A percentile compares a stretch with the other conserved stretches of the same genome.
phyloP scores from a whole-genome alignment of 2,329 filamentous ascomycete genomes.

The Penicillium aurantiogriseum region DNA sequence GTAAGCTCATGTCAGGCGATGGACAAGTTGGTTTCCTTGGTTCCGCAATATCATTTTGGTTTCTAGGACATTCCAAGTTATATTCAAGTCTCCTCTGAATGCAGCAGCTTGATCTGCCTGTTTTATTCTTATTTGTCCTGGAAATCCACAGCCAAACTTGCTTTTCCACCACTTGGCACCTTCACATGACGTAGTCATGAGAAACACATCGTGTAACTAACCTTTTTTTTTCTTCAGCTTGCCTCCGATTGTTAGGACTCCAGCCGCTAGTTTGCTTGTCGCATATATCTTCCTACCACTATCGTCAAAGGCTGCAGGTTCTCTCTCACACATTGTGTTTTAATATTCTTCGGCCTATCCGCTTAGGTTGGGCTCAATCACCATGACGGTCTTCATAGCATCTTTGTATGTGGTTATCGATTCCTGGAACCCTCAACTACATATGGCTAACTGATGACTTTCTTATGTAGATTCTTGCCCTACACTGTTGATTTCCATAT shows the following conservation, averaged over 20 bases:
- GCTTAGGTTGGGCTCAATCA: conserved; percentile 16
- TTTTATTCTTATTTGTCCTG: neutral
- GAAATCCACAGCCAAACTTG: conserved; percentile 2
- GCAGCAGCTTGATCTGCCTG: neutral
- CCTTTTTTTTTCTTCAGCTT: conserved; percentile 13
- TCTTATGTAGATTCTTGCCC: conserved; percentile 71
- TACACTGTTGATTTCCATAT: conserved; percentile 88
- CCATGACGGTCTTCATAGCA: conserved; percentile 61
- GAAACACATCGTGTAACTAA: conserved; percentile 21
- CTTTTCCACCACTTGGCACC: conserved; percentile 3
- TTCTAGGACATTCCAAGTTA: neutral
- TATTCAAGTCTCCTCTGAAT: neutral
- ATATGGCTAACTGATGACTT: conserved; percentile 6
- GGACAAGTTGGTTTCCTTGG: neutral
- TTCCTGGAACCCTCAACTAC: neutral
- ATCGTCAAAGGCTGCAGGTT: neutral
- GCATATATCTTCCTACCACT: neutral
- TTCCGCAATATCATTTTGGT: neutral
- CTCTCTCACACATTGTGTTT: neutral
- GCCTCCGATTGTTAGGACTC: neutral
- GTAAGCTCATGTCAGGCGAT: neutral
- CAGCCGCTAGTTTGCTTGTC: neutral
- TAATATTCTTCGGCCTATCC: conserved; percentile 10
- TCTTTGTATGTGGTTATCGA: conserved; percentile 52
- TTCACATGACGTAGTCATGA: conserved; percentile 40